Base-by-base conservation (phyloP, 108 stramenopile genomes). In the Nitzschia palea region DNA sequence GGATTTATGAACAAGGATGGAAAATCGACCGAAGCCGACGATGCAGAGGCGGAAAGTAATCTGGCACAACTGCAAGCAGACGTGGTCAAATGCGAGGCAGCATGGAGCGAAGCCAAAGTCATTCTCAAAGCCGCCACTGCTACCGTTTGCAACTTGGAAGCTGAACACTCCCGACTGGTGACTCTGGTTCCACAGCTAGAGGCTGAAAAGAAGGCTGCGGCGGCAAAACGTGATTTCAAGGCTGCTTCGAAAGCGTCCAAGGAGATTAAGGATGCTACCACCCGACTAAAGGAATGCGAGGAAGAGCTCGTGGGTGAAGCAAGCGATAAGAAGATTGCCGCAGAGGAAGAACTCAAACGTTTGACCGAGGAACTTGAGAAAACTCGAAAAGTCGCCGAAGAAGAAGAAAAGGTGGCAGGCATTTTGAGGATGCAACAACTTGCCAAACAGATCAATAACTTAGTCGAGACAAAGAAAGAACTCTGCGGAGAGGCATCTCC, bases 181-280 rank as follows among this genome's bases (percentile, higher is more conserved):
- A 62, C 44, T 20, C 67, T 65, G 8, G 70, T 95, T 31, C 91
- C 94, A 26, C 64, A 80, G 37, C 74, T 93, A 29, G 90, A 95
- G 69, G 83, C 68, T 14, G 68, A 76, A 12, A 95, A 95, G 68
- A 88, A 88, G 51, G 57, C 63, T 20, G 88, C 88, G 8, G 94
- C 88, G 3, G 78, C 85, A 8, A 78, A 71, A 34, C 76, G 91
- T 22, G 90, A 95, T 78, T 95, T 93, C 76, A 92, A 93, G 70
- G 68, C 80, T 4, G 94, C 91, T 25, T 85, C 82, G 0, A 84
- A 89, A 44, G 88, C 81, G 5, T 91, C 86, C 20, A 95, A 95
- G 62, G 91, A 93, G 56, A 89, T 91, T 31, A 95, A 95, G 53
- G 91, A 94, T 57, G 80, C 84, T 12, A 55, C 76, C 20, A 70